phyloP scores from a whole-genome alignment of 495 filamentous ascomycete genomes.

The Alectoria sarmentosa region DNA sequence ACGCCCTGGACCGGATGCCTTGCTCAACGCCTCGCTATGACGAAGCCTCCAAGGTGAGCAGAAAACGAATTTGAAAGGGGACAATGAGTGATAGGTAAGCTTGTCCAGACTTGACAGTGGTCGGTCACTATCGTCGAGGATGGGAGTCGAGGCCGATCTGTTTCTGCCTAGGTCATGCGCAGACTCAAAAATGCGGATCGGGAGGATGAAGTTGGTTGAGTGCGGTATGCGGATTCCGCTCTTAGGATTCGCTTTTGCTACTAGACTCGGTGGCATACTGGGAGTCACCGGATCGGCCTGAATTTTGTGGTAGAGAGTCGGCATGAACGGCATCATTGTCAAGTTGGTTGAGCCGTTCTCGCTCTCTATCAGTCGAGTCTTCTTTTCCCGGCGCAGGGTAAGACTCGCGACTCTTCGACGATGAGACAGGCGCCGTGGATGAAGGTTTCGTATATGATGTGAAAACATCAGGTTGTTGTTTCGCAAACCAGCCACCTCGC shows the following conservation, averaged over 20 bases:
- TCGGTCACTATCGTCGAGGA: neutral
- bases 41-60: neutral
- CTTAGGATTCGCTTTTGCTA: neutral
- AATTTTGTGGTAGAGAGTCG: conserved; percentile 14
- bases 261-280: conserved; percentile 14
- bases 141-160: neutral
- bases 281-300: conserved; percentile 21
- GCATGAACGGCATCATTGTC: conserved; percentile 26
- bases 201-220: neutral
- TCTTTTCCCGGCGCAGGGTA: conserved; percentile 20
- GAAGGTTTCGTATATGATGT: conserved; percentile 22
- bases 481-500: conserved; percentile 61
- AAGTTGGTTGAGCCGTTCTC: conserved; percentile 24
- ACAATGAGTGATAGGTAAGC: neutral
- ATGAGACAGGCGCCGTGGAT: conserved; percentile 15
- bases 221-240: neutral
- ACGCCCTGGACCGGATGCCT: neutral
- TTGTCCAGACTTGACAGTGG: neutral
- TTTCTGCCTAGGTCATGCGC: neutral
- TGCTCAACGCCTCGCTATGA: neutral
- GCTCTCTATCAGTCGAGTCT: conserved; percentile 21
- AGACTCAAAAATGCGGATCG: neutral
- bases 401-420: conserved; percentile 10
- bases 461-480: conserved; percentile 23
- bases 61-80: neutral